These are phyloP conservation scores for Teratosphaeria zuluensis DNA, from an alignment of 2,329 filamentous ascomycete species.

Conservation along the genomic window DNA sequence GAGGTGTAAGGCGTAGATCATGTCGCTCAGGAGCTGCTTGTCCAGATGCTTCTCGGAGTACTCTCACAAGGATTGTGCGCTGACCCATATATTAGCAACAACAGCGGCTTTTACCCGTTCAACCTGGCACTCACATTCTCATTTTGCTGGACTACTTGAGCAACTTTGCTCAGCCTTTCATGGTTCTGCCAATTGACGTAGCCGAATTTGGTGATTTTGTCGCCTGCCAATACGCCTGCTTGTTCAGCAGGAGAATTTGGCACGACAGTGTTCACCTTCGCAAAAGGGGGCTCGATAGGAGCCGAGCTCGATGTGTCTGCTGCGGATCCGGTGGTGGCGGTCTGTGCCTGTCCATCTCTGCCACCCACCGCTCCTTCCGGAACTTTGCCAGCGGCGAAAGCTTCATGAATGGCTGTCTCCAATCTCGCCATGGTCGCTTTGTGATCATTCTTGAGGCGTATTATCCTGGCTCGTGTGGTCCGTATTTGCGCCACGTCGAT, in stretches of 20 bases:
- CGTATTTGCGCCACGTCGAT: constrained; percentile 94
- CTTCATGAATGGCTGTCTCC: constrained; percentile 77
- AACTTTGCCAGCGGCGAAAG: constrained; percentile 54
- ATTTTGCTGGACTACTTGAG: constrained; percentile 80
- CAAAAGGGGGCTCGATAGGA: constrained; percentile 58
- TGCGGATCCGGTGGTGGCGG: background rate
- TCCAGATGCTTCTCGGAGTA: constrained; percentile 53
- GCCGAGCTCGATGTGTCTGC: background rate
- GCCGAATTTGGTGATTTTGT: constrained; percentile 77
- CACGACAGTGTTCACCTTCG: constrained; percentile 78
- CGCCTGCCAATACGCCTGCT: constrained; percentile 71
- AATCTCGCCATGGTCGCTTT: constrained; percentile 76
- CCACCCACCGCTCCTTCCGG: constrained; percentile 4
- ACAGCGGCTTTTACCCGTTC: background rate
- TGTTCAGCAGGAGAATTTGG: constrained; percentile 68
- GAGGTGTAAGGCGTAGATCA: constrained; percentile 63
- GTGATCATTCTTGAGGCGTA: constrained; percentile 84
- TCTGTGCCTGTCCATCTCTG: background rate
- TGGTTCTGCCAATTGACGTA: constrained; percentile 76
- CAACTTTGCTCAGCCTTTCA: constrained; percentile 74
- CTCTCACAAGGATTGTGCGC: constrained; percentile 61
- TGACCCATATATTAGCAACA: constrained; percentile 28
- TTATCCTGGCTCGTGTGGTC: constrained; percentile 84
- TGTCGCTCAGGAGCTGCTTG: constrained; percentile 49
- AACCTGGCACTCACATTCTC: constrained; percentile 62